Evolutionary conservation across 2,329 filamentous ascomycete genomes (phyloP), one percentile per base, ranked within the genome.

Genomic region (Colletotrichum salicis): DNA sequence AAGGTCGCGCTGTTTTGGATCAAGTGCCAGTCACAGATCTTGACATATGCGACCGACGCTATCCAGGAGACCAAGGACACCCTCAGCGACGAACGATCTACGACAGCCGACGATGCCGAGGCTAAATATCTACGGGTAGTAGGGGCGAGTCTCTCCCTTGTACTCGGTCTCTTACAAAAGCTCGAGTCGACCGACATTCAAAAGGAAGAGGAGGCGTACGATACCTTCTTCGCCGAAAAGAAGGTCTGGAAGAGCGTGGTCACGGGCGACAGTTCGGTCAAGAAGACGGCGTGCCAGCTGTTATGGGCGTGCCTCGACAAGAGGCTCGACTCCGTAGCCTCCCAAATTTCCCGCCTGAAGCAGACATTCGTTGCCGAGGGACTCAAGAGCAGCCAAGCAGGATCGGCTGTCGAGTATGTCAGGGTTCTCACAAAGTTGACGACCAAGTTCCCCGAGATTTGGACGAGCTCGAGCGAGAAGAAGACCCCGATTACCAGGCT

Each of bases 1-100:
- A 99, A 98, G 82, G 84, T 92, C 48, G 84, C 85, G 27, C 88
- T 89, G 60, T 92, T 98, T 70, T 95, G 94, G 88, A 94, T 89
- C 79, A 91, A 92, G 64, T 98, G 95, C 78, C 94, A 97, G 79
- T 83, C 86, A 7, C 89, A 93, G 35, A 94, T 98, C 54, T 84
- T 98, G 69, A 90, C 95, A 61, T 98, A 94, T 81, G 94, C 94
- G 69, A 89, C 89, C 67, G 91, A 94, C 77, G 94, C 94, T 5
- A 89, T 96, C 54, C 89, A 92, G 65, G 96, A 99, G 81, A 96
- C 93, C 0, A 82, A 92, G 3, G 88, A 92, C 45, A 97, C 94
- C 0, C 85, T 99, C 45, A 98, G 95, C 79, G 96, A 99, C 79
- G 94, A 97, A 82, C 89, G 96, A 29, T 94, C 91, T 1, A 94